Conservation (phyloP, 2,329 filamentous ascomycete species). For the Scortechinia acanthostroma region DNA sequence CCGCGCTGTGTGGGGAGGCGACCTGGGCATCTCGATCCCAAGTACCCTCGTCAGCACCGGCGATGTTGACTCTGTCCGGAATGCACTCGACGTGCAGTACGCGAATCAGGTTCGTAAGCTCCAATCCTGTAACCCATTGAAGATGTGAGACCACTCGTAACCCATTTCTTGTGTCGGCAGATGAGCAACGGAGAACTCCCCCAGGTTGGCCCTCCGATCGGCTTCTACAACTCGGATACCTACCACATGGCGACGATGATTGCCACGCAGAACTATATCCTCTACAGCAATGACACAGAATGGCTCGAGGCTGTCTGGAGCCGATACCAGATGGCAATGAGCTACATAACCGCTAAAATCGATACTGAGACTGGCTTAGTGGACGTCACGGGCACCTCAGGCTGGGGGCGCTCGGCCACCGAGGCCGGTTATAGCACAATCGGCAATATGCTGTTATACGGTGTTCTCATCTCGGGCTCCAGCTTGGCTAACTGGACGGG, state of each 20-base stretch:
- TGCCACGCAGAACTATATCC: constrained; percentile 6
- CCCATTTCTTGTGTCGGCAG: background rate
- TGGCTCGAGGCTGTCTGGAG: background rate
- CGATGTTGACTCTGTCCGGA: background rate
- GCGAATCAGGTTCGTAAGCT: background rate
- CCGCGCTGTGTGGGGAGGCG: constrained; percentile 28
- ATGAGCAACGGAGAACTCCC: constrained; percentile 4
- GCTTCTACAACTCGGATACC: constrained; percentile 5
- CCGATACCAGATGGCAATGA: background rate
- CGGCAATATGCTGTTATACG: background rate
- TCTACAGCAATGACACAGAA: constrained; percentile 7
- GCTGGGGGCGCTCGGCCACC: background rate
- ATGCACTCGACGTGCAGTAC: background rate
- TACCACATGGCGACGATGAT: constrained; percentile 5
- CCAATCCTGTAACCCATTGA: no score
- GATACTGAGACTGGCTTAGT: background rate
- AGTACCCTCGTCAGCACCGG: background rate
- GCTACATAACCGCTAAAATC: background rate
- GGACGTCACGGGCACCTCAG: background rate
- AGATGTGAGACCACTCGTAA: no score
- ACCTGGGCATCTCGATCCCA: constrained; percentile 15
- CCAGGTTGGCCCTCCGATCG: constrained; percentile 7
- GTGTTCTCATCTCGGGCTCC: background rate
- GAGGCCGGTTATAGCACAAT: background rate
- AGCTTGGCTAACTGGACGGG: background rate